Evolutionary conservation across 768 basidiomycete species (phyloP).

Genomic region (Russula foetens): DNA sequence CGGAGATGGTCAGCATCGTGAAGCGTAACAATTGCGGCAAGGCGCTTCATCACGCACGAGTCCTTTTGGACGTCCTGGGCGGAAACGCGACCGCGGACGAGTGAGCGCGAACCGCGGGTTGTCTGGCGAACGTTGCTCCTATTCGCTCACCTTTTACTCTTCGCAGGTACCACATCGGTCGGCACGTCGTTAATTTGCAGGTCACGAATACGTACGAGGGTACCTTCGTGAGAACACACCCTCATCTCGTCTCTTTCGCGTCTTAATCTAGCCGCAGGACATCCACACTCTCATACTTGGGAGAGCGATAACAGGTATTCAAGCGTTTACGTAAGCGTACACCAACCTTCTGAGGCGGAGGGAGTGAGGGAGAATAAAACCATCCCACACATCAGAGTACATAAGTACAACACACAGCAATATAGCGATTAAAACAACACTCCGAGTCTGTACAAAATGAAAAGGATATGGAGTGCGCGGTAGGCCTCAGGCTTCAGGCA

Average conservation of each 20-base stretch:
- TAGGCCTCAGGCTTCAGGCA: constrained; percentile 35
- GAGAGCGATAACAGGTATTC: constrained; percentile 84
- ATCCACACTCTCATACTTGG: constrained; percentile 91
- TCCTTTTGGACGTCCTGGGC: constrained; percentile 83
- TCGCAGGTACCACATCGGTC: constrained; percentile 80
- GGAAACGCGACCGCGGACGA: constrained; percentile 93
- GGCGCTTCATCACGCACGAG: constrained; percentile 74
- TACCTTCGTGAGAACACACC: constrained; percentile 20
- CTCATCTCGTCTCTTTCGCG: background rate
- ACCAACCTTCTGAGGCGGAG: background rate
- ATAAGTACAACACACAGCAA: background rate
- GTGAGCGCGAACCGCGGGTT: constrained; percentile 38
- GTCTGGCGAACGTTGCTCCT: background rate
- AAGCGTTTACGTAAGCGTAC: constrained; percentile 55
- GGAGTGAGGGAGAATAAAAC: background rate
- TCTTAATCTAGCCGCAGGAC: constrained; percentile 41
- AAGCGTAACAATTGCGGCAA: constrained; percentile 97
- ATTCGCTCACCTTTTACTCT: background rate
- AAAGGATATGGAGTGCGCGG: background rate
- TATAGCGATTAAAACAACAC: background rate
- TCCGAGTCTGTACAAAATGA: background rate
- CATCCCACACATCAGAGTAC: background rate
- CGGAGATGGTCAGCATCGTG: constrained; percentile 92
- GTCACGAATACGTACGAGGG: constrained; percentile 97
- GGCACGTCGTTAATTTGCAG: constrained; percentile 91